These are phyloP conservation scores for Funneliformis geosporum DNA, from an alignment of 192 early-diverging fungal genomes.

Conservation along the genomic window DNA sequence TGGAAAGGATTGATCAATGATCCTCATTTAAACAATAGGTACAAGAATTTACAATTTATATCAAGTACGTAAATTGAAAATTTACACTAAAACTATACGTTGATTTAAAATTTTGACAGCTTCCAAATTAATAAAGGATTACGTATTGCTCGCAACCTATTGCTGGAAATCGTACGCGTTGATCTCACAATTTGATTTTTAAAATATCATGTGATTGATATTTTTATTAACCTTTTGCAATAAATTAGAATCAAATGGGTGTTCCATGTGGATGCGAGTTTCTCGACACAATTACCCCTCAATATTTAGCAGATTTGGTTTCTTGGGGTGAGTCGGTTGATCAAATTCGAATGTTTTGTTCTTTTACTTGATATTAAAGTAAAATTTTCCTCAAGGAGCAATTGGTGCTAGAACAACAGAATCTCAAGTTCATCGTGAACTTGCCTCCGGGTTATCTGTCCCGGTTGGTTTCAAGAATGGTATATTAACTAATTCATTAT, in stretches of 20 bases:
- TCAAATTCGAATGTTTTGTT: neutral
- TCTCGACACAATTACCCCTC: constrained; percentile 80
- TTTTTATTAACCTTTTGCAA: neutral
- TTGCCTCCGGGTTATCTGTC: constrained; percentile 77
- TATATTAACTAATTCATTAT: constrained; percentile 1
- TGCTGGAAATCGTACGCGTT: constrained; percentile 62
- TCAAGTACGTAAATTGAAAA: neutral
- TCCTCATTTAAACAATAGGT: constrained; percentile 68
- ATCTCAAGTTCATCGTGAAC: constrained; percentile 81
- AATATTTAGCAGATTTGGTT: constrained; percentile 78
- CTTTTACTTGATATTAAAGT: neutral
- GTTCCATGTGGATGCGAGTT: constrained; percentile 77
- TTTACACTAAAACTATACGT: neutral
- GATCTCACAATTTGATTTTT: neutral
- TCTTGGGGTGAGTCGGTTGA: constrained; percentile 56
- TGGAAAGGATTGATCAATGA: constrained; percentile 96
- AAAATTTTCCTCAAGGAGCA: constrained; percentile 44
- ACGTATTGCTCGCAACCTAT: constrained; percentile 69
- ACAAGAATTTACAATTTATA: neutral
- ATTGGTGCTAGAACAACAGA: constrained; percentile 85
- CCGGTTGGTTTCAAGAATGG: constrained; percentile 87
- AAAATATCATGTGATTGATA: neutral
- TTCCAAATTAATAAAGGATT: constrained; percentile 85
- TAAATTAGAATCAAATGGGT: constrained; percentile 62
- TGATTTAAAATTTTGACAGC: constrained; percentile 31